A percentile compares a stretch with the other conserved stretches of the same genome.
These are phyloP conservation scores for Dipodascopsis tothii DNA, from an alignment of 805 yeast species.

Conservation along the genomic window DNA sequence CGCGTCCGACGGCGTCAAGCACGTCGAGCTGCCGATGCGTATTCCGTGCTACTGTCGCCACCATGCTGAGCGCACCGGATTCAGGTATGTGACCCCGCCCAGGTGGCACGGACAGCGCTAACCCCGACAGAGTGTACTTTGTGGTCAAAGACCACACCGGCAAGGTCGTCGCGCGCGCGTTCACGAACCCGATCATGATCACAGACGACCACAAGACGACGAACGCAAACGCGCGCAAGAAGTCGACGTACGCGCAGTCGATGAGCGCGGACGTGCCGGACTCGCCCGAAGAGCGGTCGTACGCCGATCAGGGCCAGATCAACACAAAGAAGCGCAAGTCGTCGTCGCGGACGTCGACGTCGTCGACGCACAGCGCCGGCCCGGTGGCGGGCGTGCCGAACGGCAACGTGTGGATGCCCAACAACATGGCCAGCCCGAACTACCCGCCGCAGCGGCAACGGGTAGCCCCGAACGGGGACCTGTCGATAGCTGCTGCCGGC, in stretches of 20 bases:
- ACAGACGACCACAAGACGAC: slow-evolving; percentile 83
- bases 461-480: too few species aligned
- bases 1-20: slow-evolving; percentile 26
- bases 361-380: too few species aligned
- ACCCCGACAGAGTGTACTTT: slow-evolving; percentile 27
- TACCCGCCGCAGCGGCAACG: too few species aligned
- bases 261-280: not conserved
- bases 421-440: too few species aligned
- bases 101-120: too few species aligned
- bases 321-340: not conserved
- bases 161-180: slow-evolving; percentile 59
- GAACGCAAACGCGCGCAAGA: slow-evolving; percentile 4
- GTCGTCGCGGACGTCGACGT: not conserved
- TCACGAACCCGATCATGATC: slow-evolving; percentile 73
- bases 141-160: slow-evolving; percentile 56
- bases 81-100: slow-evolving; percentile 51
- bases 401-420: too few species aligned
- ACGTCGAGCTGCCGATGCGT: slow-evolving; percentile 54
- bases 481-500: too few species aligned
- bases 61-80: slow-evolving; percentile 83
- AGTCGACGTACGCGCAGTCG: not conserved
- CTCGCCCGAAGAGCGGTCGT: not conserved
- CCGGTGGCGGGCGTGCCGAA: too few species aligned
- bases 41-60: slow-evolving; percentile 94
- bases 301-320: not conserved